Conservation (phyloP, 306 rosid species). For the Clitoria ternatea region DNA sequence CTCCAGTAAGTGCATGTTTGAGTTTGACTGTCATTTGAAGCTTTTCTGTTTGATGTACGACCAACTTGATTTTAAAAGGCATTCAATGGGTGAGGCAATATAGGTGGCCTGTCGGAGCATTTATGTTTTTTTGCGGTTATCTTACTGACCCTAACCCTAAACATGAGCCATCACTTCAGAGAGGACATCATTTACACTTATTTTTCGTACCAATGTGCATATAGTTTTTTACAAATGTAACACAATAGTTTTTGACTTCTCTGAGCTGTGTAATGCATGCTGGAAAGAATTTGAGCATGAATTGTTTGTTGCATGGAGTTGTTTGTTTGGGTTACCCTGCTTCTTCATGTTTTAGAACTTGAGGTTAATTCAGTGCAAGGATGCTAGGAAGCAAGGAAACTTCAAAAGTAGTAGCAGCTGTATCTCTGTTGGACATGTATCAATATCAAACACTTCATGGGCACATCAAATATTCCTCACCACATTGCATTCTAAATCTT, state of each 20-base stretch:
- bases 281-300: background rate
- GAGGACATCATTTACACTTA: background rate
- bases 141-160: too few relatives aligned
- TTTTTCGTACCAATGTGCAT: background rate
- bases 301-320: background rate
- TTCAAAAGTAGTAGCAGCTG: too few relatives aligned
- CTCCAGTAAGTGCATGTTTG: slow-evolving; percentile 26
- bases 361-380: background rate
- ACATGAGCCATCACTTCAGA: too few relatives aligned
- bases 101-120: background rate
- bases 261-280: background rate
- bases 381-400: too few relatives aligned
- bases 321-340: background rate
- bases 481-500: too few relatives aligned
- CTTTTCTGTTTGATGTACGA: background rate
- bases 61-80: background rate
- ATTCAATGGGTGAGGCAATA: background rate
- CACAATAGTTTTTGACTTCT: background rate
- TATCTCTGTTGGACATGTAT: too few relatives aligned
- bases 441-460: too few relatives aligned
- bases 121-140: too few relatives aligned
- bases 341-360: background rate
- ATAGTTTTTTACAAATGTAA: background rate
- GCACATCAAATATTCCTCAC: too few relatives aligned
- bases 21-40: background rate